Percentiles rank a stretch among this genome's conserved stretches.
Conservation (phyloP, 2,329 filamentous ascomycete genomes). For the Nemania sp. region DNA sequence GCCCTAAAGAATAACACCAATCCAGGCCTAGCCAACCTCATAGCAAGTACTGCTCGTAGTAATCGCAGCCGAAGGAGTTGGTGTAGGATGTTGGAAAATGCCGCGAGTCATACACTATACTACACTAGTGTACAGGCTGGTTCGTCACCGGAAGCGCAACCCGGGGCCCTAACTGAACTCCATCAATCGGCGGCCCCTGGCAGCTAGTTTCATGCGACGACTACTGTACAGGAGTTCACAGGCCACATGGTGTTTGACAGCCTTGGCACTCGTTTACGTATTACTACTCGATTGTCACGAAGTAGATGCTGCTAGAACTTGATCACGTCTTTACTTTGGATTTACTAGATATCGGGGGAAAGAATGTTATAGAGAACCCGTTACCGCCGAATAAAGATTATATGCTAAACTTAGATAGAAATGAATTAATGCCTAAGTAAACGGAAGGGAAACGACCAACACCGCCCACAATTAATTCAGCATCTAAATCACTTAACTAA, state of each 20-base stretch:
- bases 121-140: too few species aligned
- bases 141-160: constrained; percentile 12
- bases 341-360: too few species aligned
- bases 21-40: too few species aligned
- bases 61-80: constrained; percentile 5
- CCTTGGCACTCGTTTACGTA: not conserved
- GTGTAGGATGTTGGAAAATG: constrained; percentile 11
- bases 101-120: constrained; percentile 14
- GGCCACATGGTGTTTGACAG: not conserved
- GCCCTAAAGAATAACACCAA: too few species aligned
- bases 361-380: too few species aligned
- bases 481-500: too few species aligned
- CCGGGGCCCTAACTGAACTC: constrained; percentile 6
- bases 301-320: not conserved
- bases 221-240: not conserved
- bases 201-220: constrained; percentile 8
- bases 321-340: not conserved
- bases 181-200: constrained; percentile 13
- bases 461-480: too few species aligned
- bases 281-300: too few species aligned
- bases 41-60: constrained; percentile 1
- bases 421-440: too few species aligned
- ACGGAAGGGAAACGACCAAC: too few species aligned
- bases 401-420: too few species aligned
- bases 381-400: too few species aligned